Percentiles rank a stretch among this genome's conserved stretches.
These are phyloP conservation scores for Gracilaria gracilis DNA, from an alignment of 23 red algal genomes.

Conservation along the genomic window DNA sequence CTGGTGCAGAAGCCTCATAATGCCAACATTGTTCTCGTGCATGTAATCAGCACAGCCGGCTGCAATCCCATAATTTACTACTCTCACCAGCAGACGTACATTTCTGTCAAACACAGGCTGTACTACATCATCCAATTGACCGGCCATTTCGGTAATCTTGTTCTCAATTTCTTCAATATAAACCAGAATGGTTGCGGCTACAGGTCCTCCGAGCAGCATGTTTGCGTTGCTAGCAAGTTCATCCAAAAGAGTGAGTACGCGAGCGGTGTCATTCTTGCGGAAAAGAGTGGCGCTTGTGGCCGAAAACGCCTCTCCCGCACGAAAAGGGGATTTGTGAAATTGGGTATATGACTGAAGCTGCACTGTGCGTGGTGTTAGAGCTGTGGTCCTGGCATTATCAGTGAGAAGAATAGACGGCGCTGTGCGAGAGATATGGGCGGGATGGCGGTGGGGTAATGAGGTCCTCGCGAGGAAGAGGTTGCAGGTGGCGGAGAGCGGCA, in stretches of 20 bases:
- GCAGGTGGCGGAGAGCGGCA: not conserved
- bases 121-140: conserved; percentile 13
- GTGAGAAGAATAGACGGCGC: conserved; percentile 38
- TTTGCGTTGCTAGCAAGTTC: conserved; percentile 74
- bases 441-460: not conserved
- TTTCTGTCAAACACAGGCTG: conserved; percentile 52
- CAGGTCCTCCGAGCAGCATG: conserved; percentile 65
- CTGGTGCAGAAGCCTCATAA: conserved; percentile 64
- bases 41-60: too few relatives aligned
- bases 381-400: not conserved
- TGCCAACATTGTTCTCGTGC: too few relatives aligned
- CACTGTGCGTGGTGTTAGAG: conserved; percentile 17
- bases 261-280: conserved; percentile 91
- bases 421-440: not conserved
- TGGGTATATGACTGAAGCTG: conserved; percentile 71
- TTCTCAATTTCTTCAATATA: conserved; percentile 62
- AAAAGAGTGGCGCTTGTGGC: conserved; percentile 69
- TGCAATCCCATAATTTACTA: too few relatives aligned
- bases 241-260: too few relatives aligned
- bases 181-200: conserved; percentile 60
- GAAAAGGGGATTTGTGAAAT: conserved; percentile 81
- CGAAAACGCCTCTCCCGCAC: conserved; percentile 73
- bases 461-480: not conserved
- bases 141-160: conserved; percentile 35
- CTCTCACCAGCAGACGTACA: too few relatives aligned